Evolutionary conservation across 1,284 basidiomycete species (phyloP).

Genomic region (Puccinia polysora): DNA sequence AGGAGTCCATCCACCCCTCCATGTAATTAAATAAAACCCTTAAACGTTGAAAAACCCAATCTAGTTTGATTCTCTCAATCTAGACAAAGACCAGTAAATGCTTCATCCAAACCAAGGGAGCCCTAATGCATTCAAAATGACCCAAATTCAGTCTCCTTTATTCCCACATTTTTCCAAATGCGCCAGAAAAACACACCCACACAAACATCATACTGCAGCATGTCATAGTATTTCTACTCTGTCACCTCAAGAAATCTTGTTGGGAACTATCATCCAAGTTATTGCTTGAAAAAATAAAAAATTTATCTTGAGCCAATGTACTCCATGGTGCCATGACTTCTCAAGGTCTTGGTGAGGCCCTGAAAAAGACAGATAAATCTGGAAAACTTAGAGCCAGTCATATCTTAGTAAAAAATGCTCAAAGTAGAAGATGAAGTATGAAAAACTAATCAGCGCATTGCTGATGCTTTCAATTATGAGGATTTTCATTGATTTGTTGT

Average conservation of each 20-base stretch:
- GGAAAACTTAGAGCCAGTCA: conserved; percentile 73
- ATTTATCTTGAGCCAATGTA: conserved; percentile 50
- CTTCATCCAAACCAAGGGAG: not conserved
- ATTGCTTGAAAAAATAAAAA: conserved; percentile 48
- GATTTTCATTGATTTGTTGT: not conserved
- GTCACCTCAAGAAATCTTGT: too few species aligned
- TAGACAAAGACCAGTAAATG: conserved; percentile 19
- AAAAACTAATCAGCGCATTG: not conserved
- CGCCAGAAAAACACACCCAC: too few species aligned
- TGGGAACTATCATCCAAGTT: too few species aligned
- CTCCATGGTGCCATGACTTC: conserved; percentile 33
- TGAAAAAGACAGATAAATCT: not conserved
- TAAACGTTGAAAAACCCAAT: too few species aligned
- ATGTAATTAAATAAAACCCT: too few species aligned
- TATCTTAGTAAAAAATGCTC: conserved; percentile 85
- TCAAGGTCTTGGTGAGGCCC: conserved; percentile 45
- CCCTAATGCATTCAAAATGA: not conserved
- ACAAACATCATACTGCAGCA: too few species aligned
- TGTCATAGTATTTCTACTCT: too few species aligned
- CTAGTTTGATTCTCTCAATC: conserved; percentile 23
- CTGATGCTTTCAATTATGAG: conserved; percentile 1
- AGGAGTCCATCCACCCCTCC: too few species aligned
- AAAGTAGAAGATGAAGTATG: conserved; percentile 70
- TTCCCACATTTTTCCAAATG: too few species aligned
- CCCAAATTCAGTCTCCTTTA: not conserved